Percentiles rank a stretch among this genome's conserved stretches.
These are phyloP conservation scores for Puccinia brachypodii DNA, from an alignment of 1,284 basidiomycete genomes.

Conservation along the genomic window DNA sequence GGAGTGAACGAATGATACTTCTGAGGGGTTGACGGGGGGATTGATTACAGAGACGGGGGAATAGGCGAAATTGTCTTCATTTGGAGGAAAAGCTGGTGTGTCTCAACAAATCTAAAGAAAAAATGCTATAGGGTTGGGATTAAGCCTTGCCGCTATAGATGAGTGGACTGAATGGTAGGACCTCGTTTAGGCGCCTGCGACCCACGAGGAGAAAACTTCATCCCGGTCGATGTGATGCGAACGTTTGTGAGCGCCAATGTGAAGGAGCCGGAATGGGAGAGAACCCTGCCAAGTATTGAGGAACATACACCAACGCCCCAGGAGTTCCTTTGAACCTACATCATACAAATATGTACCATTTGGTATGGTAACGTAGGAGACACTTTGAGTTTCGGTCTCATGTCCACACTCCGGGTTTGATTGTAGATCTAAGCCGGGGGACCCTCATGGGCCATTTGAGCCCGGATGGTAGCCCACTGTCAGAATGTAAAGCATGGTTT, in stretches of 20 bases:
- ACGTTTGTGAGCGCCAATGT: background rate
- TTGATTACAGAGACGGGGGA: background rate
- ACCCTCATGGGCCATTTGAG: background rate
- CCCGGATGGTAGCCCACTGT: background rate
- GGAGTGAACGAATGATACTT: constrained; percentile 4
- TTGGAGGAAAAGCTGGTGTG: background rate
- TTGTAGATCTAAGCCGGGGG: background rate
- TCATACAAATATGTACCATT: background rate
- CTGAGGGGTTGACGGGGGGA: background rate
- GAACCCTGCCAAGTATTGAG: background rate
- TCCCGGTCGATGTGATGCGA: background rate
- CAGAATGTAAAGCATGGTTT: no score
- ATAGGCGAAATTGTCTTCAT: background rate
- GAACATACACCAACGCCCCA: background rate
- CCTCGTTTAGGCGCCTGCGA: background rate
- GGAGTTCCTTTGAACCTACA: background rate
- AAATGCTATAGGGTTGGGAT: background rate
- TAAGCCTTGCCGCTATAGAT: background rate
- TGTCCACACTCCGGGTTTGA: no score
- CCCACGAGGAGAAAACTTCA: background rate
- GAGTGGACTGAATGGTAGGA: no score
- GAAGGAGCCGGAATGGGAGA: background rate
- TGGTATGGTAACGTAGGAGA: background rate
- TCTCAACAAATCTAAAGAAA: background rate
- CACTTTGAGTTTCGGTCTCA: background rate